Percentiles rank a stretch among this genome's conserved stretches.
Conservation (phyloP, 768 basidiomycete genomes). For the Roridomyces roridus region DNA sequence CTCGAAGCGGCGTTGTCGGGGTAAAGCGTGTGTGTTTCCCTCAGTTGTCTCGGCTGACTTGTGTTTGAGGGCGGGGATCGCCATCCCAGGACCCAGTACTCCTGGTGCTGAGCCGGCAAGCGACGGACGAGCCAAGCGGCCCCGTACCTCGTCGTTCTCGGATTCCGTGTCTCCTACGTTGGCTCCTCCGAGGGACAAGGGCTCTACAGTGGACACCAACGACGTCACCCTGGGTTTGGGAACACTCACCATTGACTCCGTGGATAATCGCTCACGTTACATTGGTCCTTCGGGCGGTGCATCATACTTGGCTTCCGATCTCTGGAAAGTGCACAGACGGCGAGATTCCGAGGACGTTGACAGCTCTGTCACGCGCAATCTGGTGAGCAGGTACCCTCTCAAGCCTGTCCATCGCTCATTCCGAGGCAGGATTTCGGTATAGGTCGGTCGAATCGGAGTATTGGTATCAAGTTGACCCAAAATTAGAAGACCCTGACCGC, state of each 20-base stretch:
- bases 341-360: not conserved
- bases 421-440: not conserved
- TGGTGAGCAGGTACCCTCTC: not conserved
- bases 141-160: slow-evolving; percentile 14
- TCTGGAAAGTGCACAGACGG: slow-evolving; percentile 24
- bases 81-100: slow-evolving; percentile 5
- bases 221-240: slow-evolving; percentile 31
- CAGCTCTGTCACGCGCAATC: not conserved
- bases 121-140: slow-evolving; percentile 22
- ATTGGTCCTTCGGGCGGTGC: slow-evolving; percentile 30
- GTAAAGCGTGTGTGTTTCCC: not conserved
- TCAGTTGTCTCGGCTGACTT: not conserved
- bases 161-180: not conserved
- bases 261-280: slow-evolving; percentile 31
- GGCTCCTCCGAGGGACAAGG: not conserved
- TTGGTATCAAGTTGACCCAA: not conserved
- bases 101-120: not conserved
- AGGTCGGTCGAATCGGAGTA: not conserved
- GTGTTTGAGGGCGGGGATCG: slow-evolving; percentile 12
- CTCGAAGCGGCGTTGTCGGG: slow-evolving; percentile 28
- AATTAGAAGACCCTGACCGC: not conserved
- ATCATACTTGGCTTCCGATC: slow-evolving; percentile 27
- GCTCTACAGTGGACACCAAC: slow-evolving; percentile 11
- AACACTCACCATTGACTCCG: slow-evolving; percentile 29
- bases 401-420: too few species aligned